Evolutionary conservation across 2,329 filamentous ascomycete species (phyloP).

Genomic region (Nemania sp.): DNA sequence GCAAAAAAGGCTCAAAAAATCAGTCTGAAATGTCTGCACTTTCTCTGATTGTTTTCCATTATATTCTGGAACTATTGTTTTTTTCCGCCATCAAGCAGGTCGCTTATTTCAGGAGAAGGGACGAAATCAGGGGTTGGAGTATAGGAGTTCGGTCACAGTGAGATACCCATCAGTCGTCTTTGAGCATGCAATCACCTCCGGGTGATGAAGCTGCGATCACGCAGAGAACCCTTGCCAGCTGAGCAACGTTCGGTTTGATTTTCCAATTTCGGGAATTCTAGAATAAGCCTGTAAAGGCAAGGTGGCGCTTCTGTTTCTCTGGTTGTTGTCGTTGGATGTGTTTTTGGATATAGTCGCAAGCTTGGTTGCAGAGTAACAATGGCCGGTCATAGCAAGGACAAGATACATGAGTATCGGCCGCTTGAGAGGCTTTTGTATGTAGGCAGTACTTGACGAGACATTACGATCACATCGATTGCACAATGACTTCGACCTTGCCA

Average conservation of each 20-base stretch:
- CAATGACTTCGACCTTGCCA: conserved; percentile 35
- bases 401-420: background rate
- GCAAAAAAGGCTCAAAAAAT: conserved; percentile 33
- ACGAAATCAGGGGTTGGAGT: conserved; percentile 22
- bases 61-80: conserved; percentile 10
- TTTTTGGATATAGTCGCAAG: background rate
- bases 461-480: conserved; percentile 20
- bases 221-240: conserved; percentile 25
- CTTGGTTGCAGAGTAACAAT: background rate
- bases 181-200: conserved; percentile 35
- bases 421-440: background rate
- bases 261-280: conserved; percentile 25
- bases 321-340: conserved; percentile 6
- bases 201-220: conserved; percentile 24
- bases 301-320: conserved; percentile 11
- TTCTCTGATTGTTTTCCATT: conserved; percentile 1
- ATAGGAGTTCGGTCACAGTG: conserved; percentile 38
- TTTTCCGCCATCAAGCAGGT: conserved; percentile 7
- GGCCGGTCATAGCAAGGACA: background rate
- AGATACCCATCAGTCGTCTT: conserved; percentile 38
- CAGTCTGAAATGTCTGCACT: conserved; percentile 3
- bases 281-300: conserved; percentile 10
- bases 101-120: conserved; percentile 13
- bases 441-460: conserved; percentile 10
- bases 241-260: conserved; percentile 30